Evolutionary conservation across 75 land plant genomes (phyloP), one percentile per base, ranked within the genome.

Genomic region (Cupressus sempervirens): DNA sequence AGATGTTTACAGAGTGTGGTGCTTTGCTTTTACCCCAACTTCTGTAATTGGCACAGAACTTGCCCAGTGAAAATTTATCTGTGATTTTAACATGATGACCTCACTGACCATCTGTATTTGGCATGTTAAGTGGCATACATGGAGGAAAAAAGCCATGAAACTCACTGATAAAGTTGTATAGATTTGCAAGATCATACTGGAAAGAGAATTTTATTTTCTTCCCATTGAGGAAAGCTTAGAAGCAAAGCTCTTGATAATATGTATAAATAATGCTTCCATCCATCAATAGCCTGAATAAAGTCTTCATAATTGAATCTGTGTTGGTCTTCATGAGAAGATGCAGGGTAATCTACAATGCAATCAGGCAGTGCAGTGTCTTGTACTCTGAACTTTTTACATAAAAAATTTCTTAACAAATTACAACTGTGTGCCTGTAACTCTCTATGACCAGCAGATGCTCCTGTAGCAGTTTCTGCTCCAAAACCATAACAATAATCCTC

Each of bases 251-350:
- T 82, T 35, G 30, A 15, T 54, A 50, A 82, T 82, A 23, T 30
- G n/a, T 62, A 82, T 52, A 50, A 45, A 82, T 82, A 82, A 35
- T 82, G 83, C 54, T 54, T 50, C 83, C 83, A 82, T 23, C 16
- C 83, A 82, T 34, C 14, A 16, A 2, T 45, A 35, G 62, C 83
- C 26, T 53, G 18, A 32, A 26, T 32, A 29, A 82, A 82, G 62
- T 82, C 38, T 82, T 82, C 62, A 52, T 11, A 52, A 34, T 52
- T 20, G 40, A 82, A 82, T 14, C 26, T 2, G 7, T 53, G 40
- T 53, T 54, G 23, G 40, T 82, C 83, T 52, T 82, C 65, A 34
- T 14, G 9, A 54, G 40, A 50, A 82, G 54, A 54, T 13, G 30
- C 2, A 4, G 36, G 32, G 54, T 34, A 53, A 38, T 82, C 16